phyloP scores from a whole-genome alignment of 495 filamentous ascomycete species.

The Rhypophila decipiens region DNA sequence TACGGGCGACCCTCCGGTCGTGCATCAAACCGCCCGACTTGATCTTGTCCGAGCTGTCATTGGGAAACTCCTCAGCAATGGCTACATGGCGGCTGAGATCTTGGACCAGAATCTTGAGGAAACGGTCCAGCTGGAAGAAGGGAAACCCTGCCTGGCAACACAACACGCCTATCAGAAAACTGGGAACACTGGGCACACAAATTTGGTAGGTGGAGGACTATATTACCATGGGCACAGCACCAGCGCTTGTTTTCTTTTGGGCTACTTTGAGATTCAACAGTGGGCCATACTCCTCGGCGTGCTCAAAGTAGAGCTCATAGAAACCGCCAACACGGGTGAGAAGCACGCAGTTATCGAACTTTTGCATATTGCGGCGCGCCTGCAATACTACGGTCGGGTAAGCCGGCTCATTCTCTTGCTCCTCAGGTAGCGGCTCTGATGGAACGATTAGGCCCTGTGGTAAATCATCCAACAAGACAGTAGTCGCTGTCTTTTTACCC shows the following conservation, averaged over 20 bases:
- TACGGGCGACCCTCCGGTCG: conserved; percentile 74
- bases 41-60: conserved; percentile 55
- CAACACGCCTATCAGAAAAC: conserved; percentile 22
- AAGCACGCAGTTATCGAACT: conserved; percentile 81
- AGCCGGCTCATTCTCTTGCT: conserved; percentile 45
- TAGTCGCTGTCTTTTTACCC: conserved; percentile 43
- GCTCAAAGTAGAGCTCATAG: conserved; percentile 95
- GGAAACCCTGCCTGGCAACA: conserved; percentile 74
- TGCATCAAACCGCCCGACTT: conserved; percentile 73
- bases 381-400: conserved; percentile 89
- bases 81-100: conserved; percentile 87
- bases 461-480: conserved; percentile 55
- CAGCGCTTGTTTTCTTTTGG: conserved; percentile 67
- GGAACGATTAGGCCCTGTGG: conserved; percentile 50
- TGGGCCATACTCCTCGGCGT: conserved; percentile 82
- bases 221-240: conserved; percentile 71
- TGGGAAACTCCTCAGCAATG: conserved; percentile 85
- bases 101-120: conserved; percentile 85
- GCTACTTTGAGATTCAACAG: conserved; percentile 83
- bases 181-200: background rate
- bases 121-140: conserved; percentile 83
- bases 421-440: conserved; percentile 11
- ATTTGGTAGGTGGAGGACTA: conserved; percentile 1
- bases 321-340: conserved; percentile 89
- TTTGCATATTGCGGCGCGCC: conserved; percentile 82